Evolutionary conservation across 257 asterid species (phyloP), one percentile per base, ranked within the genome.

Genomic region (Plectranthus barbatus): DNA sequence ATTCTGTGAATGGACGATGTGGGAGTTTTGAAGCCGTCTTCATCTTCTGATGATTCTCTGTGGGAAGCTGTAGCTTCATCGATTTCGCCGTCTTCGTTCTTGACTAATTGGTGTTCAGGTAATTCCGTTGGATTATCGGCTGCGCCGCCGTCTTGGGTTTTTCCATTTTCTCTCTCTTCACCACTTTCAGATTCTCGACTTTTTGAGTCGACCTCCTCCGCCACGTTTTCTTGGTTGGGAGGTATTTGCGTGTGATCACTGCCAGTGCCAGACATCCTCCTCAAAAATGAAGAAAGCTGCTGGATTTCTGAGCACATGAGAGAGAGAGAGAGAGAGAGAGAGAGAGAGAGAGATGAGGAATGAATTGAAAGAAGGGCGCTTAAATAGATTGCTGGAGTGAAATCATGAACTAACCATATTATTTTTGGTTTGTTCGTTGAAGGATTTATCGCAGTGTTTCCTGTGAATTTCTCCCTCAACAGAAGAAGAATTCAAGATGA

Each of bases 21-120:
- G 4, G 97, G 95, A 3, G 98, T 91, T 31, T 9, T 69, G 75
- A 81, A 91, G 0, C 92, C 90, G 14, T 77, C 90, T 10, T 75
- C 77, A 3, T 70, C 76, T 13, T 76, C 86, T 1, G 57, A 12
- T 9, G 52, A 12, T 9, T 49, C 53, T 42, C 31, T 21, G 8
- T 59, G 19, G 3, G 75, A 72, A 51, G 26, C 45, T 0, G 68
- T 10, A 0, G 47, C 52, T 46, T 67, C 44, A 1, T 46, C 57
- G 6, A 12, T 4, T 9, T 46, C 70, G 6, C 21, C 29, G 14
- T 17, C 19, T 29, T 56, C 45, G 1, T 36, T 26, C 50, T 46
- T 62, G 13, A 12, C 13, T 42, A 5, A 5, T 19, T n/a, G n/a
- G n/a, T 20, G 65, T 21, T 54, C 36, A 18, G 50, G 37, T 12